A percentile compares a stretch with the other conserved stretches of the same genome.
Conservation (phyloP, 2,329 filamentous ascomycete species). For the Diaporthe batatas region DNA sequence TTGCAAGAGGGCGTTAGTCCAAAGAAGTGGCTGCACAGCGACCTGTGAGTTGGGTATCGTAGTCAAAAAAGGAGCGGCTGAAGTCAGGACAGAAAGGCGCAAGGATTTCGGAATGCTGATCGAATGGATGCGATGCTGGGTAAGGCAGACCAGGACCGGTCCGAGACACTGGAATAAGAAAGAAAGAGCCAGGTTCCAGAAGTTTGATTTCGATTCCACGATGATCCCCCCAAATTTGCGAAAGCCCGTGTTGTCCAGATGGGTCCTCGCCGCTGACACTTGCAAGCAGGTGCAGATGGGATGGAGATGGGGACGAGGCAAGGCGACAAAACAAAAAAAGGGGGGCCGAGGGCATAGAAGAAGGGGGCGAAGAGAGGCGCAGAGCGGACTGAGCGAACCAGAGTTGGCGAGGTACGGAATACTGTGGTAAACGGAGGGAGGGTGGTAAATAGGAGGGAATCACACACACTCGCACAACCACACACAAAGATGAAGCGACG, state of each 20-base stretch:
- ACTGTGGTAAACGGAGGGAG: conserved; percentile 39
- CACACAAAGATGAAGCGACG: neutral
- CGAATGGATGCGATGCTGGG: conserved; percentile 5
- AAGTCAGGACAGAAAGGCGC: conserved; percentile 8
- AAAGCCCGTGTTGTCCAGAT: conserved; percentile 27
- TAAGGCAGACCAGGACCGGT: conserved; percentile 13
- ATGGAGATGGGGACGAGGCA: conserved; percentile 26
- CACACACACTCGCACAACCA: neutral
- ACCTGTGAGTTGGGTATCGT: conserved; percentile 12
- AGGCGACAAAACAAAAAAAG: conserved; percentile 14
- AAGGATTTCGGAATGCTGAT: conserved; percentile 5
- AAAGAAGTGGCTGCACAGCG: neutral
- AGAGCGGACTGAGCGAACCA: neutral
- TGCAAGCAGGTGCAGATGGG: conserved; percentile 39
- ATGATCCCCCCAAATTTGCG: conserved; percentile 38
- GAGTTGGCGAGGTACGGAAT: conserved; percentile 10
- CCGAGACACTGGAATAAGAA: conserved; percentile 31
- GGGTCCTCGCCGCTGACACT: conserved; percentile 34
- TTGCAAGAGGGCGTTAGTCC: conserved; percentile 9
- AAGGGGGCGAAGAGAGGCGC: conserved; percentile 21
- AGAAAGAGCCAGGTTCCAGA: conserved; percentile 33
- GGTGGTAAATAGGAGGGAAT: conserved; percentile 41
- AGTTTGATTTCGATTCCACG: conserved; percentile 39
- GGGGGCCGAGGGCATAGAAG: conserved; percentile 28
- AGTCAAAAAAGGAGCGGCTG: conserved; percentile 18